phyloP scores from a whole-genome alignment of 176 grass and related monocot genomes.

The Eragrostis curvula region DNA sequence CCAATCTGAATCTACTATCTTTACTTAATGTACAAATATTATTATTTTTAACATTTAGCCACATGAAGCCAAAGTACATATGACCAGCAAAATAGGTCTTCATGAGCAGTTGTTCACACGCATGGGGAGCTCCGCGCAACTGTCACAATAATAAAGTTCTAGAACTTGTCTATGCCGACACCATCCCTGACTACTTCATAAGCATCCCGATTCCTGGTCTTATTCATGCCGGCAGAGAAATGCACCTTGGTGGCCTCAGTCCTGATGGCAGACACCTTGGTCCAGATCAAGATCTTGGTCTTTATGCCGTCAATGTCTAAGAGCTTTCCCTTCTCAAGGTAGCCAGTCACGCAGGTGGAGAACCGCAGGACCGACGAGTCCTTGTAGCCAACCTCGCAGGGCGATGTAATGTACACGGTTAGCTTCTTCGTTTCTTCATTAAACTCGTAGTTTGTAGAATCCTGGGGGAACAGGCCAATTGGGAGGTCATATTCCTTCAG shows the following conservation, averaged over 20 bases:
- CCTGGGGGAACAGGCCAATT: constrained; percentile 70
- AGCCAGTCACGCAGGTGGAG: constrained; percentile 58
- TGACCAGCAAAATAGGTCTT: not conserved
- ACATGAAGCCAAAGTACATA: not conserved
- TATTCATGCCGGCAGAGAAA: constrained; percentile 68
- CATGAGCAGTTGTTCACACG: not conserved
- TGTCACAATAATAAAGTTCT: constrained; percentile 13
- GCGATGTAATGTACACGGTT: constrained; percentile 60
- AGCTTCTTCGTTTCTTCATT: constrained; percentile 72
- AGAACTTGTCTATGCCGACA: constrained; percentile 71
- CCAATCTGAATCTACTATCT: not conserved
- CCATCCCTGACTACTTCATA: constrained; percentile 85
- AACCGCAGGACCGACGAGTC: constrained; percentile 81
- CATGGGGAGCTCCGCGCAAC: not conserved
- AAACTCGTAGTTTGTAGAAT: constrained; percentile 85
- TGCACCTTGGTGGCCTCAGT: constrained; percentile 74
- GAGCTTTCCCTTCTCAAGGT: constrained; percentile 84
- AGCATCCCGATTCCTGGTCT: constrained; percentile 65
- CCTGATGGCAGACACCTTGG: constrained; percentile 58
- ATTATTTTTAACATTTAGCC: not conserved
- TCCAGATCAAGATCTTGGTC: constrained; percentile 88
- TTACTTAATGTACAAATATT: not conserved
- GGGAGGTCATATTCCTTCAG: constrained; percentile 81
- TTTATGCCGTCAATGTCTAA: constrained; percentile 81
- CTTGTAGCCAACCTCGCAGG: constrained; percentile 84